phyloP scores from a whole-genome alignment of 2,329 filamentous ascomycete genomes.

The Cryphonectria naterciae region DNA sequence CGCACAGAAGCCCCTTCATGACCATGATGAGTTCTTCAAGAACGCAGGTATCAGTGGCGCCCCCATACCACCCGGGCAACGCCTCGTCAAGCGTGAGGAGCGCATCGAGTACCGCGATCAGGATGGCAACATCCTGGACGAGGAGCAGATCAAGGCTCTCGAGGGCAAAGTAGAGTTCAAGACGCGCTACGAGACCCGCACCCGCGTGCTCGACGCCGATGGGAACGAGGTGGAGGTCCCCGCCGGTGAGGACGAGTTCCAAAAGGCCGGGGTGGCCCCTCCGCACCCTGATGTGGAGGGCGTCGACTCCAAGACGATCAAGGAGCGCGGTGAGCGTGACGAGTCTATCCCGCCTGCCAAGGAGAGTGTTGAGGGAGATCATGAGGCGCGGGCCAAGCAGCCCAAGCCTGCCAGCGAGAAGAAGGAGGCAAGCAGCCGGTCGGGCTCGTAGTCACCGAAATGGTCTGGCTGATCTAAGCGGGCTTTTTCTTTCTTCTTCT shows the following conservation, averaged over 20 bases:
- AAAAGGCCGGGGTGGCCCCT: slow-evolving; percentile 49
- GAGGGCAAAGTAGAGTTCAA: slow-evolving; percentile 94
- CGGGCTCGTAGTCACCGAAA: not conserved
- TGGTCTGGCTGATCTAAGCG: not conserved
- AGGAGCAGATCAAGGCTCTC: slow-evolving; percentile 80
- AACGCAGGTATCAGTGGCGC: slow-evolving; percentile 50
- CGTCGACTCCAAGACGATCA: slow-evolving; percentile 61
- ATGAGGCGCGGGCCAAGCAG: slow-evolving; percentile 57
- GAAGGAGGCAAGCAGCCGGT: slow-evolving; percentile 54
- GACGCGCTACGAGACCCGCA: slow-evolving; percentile 94
- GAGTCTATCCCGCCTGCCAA: slow-evolving; percentile 46
- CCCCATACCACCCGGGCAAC: slow-evolving; percentile 53
- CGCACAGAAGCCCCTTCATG: slow-evolving; percentile 30
- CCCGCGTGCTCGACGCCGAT: slow-evolving; percentile 75
- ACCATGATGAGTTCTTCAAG: slow-evolving; percentile 30
- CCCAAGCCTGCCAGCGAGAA: slow-evolving; percentile 68
- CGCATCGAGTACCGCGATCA: slow-evolving; percentile 94
- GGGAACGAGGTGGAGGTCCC: slow-evolving; percentile 73
- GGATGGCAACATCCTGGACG: slow-evolving; percentile 83
- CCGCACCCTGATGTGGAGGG: slow-evolving; percentile 66
- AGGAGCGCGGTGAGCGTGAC: slow-evolving; percentile 42
- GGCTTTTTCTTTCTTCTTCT: not conserved
- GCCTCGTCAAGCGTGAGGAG: slow-evolving; percentile 68
- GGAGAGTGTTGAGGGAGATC: slow-evolving; percentile 62
- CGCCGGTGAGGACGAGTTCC: slow-evolving; percentile 38